Evolutionary conservation across 352 stramenopile species (phyloP).

Genomic region (Phytopythium mirpurense): DNA sequence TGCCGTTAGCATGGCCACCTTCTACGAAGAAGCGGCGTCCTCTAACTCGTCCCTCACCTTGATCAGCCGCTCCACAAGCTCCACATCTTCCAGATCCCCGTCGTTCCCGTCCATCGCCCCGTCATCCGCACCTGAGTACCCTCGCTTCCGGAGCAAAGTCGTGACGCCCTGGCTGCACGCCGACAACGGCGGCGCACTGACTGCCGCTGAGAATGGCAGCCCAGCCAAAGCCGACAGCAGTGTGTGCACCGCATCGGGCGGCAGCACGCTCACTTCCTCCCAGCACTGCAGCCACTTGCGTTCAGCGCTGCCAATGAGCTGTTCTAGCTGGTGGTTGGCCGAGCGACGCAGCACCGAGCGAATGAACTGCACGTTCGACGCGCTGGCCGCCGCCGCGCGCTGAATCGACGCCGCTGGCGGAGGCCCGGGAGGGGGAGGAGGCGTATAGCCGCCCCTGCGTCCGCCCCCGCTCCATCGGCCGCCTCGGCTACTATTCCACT

Average conservation of each 20-base stretch:
- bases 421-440: neutral
- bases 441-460: neutral
- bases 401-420: conserved; percentile 13
- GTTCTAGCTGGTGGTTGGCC: conserved; percentile 31
- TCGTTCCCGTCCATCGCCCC: conserved; percentile 32
- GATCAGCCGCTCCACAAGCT: conserved; percentile 36
- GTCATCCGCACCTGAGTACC: neutral
- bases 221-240: conserved; percentile 43
- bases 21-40: no score
- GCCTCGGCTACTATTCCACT: neutral
- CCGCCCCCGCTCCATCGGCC: neutral
- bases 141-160: conserved; percentile 15
- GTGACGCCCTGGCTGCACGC: conserved; percentile 24
- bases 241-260: conserved; percentile 25
- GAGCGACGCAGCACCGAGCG: conserved; percentile 30
- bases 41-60: no score
- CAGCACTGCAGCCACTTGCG: conserved; percentile 47
- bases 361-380: conserved; percentile 29
- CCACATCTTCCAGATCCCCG: conserved; percentile 25
- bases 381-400: conserved; percentile 13
- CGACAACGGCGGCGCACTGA: conserved; percentile 24
- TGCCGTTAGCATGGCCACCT: neutral
- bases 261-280: conserved; percentile 27
- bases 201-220: conserved; percentile 34
- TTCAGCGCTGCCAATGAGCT: conserved; percentile 23